Base-by-base conservation (phyloP, 768 basidiomycete genomes). In the Auricularia cornea region DNA sequence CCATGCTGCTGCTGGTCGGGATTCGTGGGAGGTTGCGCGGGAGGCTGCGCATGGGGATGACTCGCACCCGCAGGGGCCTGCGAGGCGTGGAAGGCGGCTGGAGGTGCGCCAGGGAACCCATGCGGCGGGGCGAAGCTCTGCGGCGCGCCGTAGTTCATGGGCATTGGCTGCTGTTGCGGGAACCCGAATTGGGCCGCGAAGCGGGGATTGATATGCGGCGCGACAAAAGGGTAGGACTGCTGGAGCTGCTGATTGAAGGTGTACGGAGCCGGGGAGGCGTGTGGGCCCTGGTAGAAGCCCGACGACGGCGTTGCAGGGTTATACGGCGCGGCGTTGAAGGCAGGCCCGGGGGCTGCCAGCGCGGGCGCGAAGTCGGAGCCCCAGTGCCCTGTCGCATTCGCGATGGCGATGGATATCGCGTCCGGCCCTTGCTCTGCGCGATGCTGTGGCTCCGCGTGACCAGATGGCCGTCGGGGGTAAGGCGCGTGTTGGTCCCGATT, bases 141-240 rank as follows among this genome's bases (percentile, higher is more conserved):
- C 35, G 35, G 35, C 10, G 35, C 35, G 35, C 35, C 35, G 35
- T 14, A 8, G 35, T 38, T 10, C n/a, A n/a, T n/a, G 0, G 35
- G 10, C 35, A 38, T 38, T 2, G 35, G 35, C 35, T 8, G 35
- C 44, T 12, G 44, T 26, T 26, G 28, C 26, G 23, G 54, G 28
- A 57, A 29, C 12, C 54, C 54, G 28, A 28, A 57, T 26, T 57
- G 54, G 4, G 54, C 26, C 8, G 89, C 88, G 72, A 92, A 92
- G 12, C 86, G 81, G 10, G 90, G 90, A 68, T 92, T 92, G 64
- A 92, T 92, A 69, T 92, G 90, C 5, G 90, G 90, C 66, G 64
- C 64, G 20, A 64, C 60, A 40, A 40, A 72, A 61, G 62, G 62
- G 59, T 18, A 67, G 63, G 68, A 60, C 35, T 70, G 64, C 31